Evolutionary conservation across 1,284 basidiomycete genomes (phyloP).

Genomic region (Leccinum brunneo-olivaceum): DNA sequence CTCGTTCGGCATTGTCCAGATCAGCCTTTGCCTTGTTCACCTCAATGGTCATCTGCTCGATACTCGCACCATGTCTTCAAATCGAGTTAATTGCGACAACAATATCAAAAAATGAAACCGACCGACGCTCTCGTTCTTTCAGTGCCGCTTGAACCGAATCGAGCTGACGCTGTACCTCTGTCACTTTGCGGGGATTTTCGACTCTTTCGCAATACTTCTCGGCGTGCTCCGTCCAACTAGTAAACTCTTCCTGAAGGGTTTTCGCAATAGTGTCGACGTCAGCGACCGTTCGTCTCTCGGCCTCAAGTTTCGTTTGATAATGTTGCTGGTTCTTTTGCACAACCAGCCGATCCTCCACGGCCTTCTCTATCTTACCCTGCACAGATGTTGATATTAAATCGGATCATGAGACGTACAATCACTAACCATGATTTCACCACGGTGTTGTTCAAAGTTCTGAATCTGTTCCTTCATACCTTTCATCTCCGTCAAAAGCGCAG

Average conservation of each 20-base stretch:
- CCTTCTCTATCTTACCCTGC: constrained; percentile 40
- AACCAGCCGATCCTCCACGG: constrained; percentile 39
- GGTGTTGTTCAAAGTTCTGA: constrained; percentile 40
- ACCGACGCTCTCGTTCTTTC: constrained; percentile 65
- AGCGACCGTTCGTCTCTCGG: constrained; percentile 37
- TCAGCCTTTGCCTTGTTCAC: constrained; percentile 56
- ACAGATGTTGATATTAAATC: constrained; percentile 1
- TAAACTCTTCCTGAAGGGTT: constrained; percentile 53
- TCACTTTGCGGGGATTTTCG: constrained; percentile 49
- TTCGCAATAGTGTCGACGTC: constrained; percentile 41
- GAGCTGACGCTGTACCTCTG: constrained; percentile 54
- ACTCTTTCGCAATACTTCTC: constrained; percentile 56
- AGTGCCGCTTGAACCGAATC: constrained; percentile 62
- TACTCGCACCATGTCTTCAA: constrained; percentile 63
- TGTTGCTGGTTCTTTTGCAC: constrained; percentile 42
- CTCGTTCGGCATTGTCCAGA: constrained; percentile 51
- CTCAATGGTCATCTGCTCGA: constrained; percentile 71
- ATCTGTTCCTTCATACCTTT: constrained; percentile 44
- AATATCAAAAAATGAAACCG: constrained; percentile 15
- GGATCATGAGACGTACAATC: neutral
- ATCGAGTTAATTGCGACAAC: constrained; percentile 5
- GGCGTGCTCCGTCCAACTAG: constrained; percentile 63
- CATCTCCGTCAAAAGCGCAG: constrained; percentile 34
- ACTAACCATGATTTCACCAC: constrained; percentile 37
- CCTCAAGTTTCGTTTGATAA: constrained; percentile 43